Base-by-base conservation (phyloP, 129 eudicot genomes). In the Flaveria bidentis region DNA sequence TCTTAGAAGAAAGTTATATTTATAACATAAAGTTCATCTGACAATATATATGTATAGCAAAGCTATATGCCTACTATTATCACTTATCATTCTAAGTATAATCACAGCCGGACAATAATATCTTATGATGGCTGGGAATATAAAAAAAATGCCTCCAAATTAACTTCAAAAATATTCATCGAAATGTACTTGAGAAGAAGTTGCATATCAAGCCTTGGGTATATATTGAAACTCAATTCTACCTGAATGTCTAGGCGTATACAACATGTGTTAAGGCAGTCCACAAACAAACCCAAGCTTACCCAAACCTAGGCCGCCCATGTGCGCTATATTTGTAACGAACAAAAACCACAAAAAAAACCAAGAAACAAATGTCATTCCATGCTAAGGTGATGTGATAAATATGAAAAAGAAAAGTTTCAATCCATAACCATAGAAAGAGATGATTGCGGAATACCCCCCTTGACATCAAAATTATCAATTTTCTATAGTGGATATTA, bases 151-250 rank as follows among this genome's bases (percentile, higher is more conserved):
- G 33, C 33, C 33, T 28, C 4, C 33, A 28, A 28, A 28, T n/a
- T n/a, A n/a, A n/a, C n/a, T n/a, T n/a, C 33, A 28, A 28, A 28
- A 28, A 0, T 2, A 28, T 2, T 28, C 4, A 13, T 52, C 49
- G 0, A 57, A 41, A 50, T 14, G 49, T 79, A 91, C 98, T 87
- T 90, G 88, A 94, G 92, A 80, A 94, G 87, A 78, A 94, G 97
- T 84, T 94, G 99, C 97, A 94, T 94, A 57, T 91, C 99, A 50
- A 97, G 93, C 50, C 99, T 96, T 6, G 97, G 99, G 78, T 91
- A 94, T 47, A n/a, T n/a, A n/a, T n/a, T 81, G 93, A 62, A 94
- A 74, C 62, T 94, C 94, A 1, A 94, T 87, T 51, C 84, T 52
- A 82, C 77, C 80, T 9, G 94, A 83, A 57, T 76, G 92, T 39